Evolutionary conservation across 345 rosid genomes (phyloP).

Genomic region (Syzygium grande): DNA sequence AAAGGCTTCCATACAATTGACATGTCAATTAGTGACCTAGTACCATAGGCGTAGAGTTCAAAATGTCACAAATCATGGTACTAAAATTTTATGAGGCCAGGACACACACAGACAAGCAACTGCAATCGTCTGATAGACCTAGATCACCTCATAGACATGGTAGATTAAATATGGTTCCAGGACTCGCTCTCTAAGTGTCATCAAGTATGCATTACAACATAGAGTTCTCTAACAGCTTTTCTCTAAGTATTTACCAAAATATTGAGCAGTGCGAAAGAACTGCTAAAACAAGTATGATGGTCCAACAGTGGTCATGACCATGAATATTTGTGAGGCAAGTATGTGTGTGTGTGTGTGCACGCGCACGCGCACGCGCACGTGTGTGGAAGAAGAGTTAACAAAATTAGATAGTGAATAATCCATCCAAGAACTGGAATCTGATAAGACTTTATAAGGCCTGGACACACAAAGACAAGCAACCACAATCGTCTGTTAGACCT

Average conservation of each 20-base stretch:
- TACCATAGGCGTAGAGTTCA: background rate
- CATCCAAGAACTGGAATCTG: no score
- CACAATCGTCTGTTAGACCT: background rate
- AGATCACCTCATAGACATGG: background rate
- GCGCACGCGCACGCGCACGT: fast-evolving
- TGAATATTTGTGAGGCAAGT: background rate
- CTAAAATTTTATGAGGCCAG: background rate
- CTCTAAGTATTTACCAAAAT: background rate
- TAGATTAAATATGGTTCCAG: background rate
- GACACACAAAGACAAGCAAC: no score
- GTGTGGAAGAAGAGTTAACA: background rate
- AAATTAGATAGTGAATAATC: no score
- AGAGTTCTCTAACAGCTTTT: background rate
- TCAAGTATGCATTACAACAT: background rate
- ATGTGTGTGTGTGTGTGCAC: no score
- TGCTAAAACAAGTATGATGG: background rate
- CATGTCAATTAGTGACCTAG: background rate
- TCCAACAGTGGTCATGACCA: background rate
- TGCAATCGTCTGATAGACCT: background rate
- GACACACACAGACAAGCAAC: background rate
- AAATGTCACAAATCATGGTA: background rate
- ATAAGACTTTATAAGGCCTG: no score
- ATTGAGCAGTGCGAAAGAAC: background rate
- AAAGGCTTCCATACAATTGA: background rate
- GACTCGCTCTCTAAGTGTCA: background rate